Percentiles rank a stretch among this genome's conserved stretches.
These are phyloP conservation scores for Cystofilobasidium bisporidii DNA, from an alignment of 768 basidiomycete species.

Conservation along the genomic window DNA sequence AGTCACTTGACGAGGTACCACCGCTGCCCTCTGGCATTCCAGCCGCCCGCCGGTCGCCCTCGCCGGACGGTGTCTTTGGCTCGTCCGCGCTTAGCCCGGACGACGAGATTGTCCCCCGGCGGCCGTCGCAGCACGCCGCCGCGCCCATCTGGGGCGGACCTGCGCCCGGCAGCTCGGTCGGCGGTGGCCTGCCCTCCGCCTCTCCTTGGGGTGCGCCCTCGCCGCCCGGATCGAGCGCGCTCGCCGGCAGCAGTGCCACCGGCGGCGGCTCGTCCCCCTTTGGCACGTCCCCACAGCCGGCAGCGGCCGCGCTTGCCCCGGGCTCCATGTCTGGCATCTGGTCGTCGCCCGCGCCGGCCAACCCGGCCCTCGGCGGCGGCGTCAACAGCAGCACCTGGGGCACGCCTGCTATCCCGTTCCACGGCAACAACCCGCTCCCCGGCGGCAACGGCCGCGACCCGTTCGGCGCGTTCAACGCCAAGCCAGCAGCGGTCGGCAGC, in stretches of 20 bases:
- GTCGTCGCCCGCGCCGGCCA: slow-evolving; percentile 7
- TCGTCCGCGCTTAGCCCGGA: slow-evolving; percentile 26
- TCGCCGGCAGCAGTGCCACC: background rate
- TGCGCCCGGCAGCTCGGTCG: slow-evolving; percentile 4
- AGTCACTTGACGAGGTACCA: slow-evolving; percentile 16
- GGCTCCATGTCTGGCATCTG: slow-evolving; percentile 10
- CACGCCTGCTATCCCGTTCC: background rate
- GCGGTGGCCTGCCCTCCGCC: background rate
- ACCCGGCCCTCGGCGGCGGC: background rate
- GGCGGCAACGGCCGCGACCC: background rate
- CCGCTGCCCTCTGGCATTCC: slow-evolving; percentile 2
- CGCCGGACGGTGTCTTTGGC: slow-evolving; percentile 21
- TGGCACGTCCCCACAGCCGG: slow-evolving; percentile 17
- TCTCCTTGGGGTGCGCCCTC: slow-evolving; percentile 3
- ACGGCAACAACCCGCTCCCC: background rate
- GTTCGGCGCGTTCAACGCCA: background rate
- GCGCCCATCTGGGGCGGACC: slow-evolving; percentile 25
- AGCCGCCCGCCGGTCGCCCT: slow-evolving; percentile 7
- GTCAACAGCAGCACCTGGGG: slow-evolving; percentile 7
- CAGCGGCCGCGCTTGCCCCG: slow-evolving; percentile 10
- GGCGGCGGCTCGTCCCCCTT: background rate
- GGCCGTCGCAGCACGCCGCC: slow-evolving; percentile 16
- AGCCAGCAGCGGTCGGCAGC: slow-evolving; percentile 1
- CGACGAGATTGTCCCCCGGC: slow-evolving; percentile 28
- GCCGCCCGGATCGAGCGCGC: background rate